phyloP scores from a whole-genome alignment of 129 eudicot species.

The Artemisia tridentata region DNA sequence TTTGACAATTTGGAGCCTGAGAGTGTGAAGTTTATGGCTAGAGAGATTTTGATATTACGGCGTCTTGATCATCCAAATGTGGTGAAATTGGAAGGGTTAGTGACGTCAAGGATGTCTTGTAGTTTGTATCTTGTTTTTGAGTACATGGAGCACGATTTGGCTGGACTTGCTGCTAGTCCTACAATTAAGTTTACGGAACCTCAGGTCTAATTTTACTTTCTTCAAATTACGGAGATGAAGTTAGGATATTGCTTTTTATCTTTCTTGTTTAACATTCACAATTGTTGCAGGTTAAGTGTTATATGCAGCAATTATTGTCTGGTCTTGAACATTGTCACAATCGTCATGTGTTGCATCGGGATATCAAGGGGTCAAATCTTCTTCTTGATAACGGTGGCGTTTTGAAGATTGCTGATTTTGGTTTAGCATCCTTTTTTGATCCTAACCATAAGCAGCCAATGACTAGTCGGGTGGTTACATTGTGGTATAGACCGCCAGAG shows the following conservation, averaged over 20 bases:
- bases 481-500: constrained; percentile 98
- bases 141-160: constrained; percentile 76
- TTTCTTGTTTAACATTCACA: constrained; percentile 1
- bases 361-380: constrained; percentile 92
- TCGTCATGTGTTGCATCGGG: constrained; percentile 88
- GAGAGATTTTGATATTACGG: constrained; percentile 78
- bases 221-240: neutral
- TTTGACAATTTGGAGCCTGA: constrained; percentile 89
- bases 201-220: constrained; percentile 50
- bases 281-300: constrained; percentile 79
- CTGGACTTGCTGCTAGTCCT: constrained; percentile 82
- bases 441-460: constrained; percentile 85
- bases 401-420: constrained; percentile 93
- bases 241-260: neutral
- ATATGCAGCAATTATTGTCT: constrained; percentile 81
- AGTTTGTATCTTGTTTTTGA: constrained; percentile 81
- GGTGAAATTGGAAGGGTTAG: constrained; percentile 70
- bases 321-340: constrained; percentile 97
- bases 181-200: constrained; percentile 80
- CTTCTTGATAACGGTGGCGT: constrained; percentile 74
- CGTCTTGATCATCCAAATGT: constrained; percentile 91
- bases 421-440: constrained; percentile 82
- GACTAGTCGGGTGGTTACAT: constrained; percentile 94
- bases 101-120: constrained; percentile 79
- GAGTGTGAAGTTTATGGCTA: constrained; percentile 78